Conservation (phyloP, 1,284 basidiomycete species). For the Cerioporus squamosus region DNA sequence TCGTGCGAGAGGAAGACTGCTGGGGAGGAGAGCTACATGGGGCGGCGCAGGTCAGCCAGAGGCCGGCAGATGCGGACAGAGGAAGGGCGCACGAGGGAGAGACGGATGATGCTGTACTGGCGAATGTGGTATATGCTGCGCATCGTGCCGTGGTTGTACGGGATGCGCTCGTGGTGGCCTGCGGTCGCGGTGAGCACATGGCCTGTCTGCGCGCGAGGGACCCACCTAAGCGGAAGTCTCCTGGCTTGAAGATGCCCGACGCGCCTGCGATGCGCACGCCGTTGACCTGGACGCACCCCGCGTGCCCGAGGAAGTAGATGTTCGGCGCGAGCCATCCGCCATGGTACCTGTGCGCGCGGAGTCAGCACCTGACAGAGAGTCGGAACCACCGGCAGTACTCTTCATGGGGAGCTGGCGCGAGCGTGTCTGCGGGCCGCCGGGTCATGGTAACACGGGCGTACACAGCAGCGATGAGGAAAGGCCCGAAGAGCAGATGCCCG, state of each 20-base stretch:
- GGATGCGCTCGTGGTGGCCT: constrained; percentile 78
- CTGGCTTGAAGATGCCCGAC: constrained; percentile 90
- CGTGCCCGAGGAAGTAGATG: constrained; percentile 95
- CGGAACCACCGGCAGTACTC: no score
- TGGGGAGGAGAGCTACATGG: constrained; percentile 57
- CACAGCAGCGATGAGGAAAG: no score
- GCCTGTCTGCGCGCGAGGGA: background rate
- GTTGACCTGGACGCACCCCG: constrained; percentile 88
- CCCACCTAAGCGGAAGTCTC: constrained; percentile 79
- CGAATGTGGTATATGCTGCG: constrained; percentile 93
- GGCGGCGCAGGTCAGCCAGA: background rate
- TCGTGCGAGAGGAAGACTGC: constrained; percentile 94
- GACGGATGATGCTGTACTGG: constrained; percentile 80
- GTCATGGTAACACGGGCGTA: no score
- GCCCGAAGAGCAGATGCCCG: no score
- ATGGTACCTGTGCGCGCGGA: constrained; percentile 67
- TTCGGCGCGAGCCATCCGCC: constrained; percentile 97
- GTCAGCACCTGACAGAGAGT: no score
- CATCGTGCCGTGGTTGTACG: constrained; percentile 71
- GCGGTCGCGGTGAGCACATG: background rate
- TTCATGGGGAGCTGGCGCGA: no score
- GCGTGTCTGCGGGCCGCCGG: no score
- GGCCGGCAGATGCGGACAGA: constrained; percentile 1
- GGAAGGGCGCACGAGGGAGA: constrained; percentile 69
- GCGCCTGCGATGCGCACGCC: constrained; percentile 88